Evolutionary conservation across 2,329 filamentous ascomycete species (phyloP), one percentile per base, ranked within the genome.

Genomic region (Cercospora sojina): DNA sequence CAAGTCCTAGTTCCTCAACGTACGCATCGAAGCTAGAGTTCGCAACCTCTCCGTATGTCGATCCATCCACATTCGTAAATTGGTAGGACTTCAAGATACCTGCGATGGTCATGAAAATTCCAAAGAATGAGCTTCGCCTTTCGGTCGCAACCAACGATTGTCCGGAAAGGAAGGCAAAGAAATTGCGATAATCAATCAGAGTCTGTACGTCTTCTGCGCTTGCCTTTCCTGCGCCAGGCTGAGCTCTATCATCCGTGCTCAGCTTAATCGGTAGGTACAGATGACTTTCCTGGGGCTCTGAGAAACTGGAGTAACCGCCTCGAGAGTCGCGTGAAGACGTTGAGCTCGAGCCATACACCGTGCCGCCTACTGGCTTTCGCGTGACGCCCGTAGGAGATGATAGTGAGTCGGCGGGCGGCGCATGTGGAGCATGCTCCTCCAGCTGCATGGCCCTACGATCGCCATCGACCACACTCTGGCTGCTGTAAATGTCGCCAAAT

Each of bases 1-100:
- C 90, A 32, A 98, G 81, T 20, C 83, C 84, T 67, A 93, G 83
- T 76, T 95, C 90, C 56, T 93, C 89, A 67, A 93, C 87, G 74
- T 93, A 96, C 73, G 86, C 87, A 67, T 87, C 83, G 71, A 93
- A 92, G 76, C 88, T 90, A 16, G 87, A 81, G 55, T 82, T 83
- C 16, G 85, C 85, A 3, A 86, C 83, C 72, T 89, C 86, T 66
- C 87, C 87, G 72, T 84, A 88, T n/a, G 85, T 88, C 3, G 86
- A 87, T 3, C 85, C 85, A 67, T 89, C 87, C 5, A 87, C 73
- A 71, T 88, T 89, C 35, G 83, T 83, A 73, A 89, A 89, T 43
- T 84, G 82, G 69, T 87, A 88, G 13, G 83, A 81, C 25, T 83
- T 80, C 20, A 90, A 76, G 41, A 88, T 79, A 16, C 83, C 83